A percentile compares a stretch with the other conserved stretches of the same genome.
These are phyloP conservation scores for Gossypium ekmanianum DNA, from an alignment of 345 rosid species.

Conservation along the genomic window DNA sequence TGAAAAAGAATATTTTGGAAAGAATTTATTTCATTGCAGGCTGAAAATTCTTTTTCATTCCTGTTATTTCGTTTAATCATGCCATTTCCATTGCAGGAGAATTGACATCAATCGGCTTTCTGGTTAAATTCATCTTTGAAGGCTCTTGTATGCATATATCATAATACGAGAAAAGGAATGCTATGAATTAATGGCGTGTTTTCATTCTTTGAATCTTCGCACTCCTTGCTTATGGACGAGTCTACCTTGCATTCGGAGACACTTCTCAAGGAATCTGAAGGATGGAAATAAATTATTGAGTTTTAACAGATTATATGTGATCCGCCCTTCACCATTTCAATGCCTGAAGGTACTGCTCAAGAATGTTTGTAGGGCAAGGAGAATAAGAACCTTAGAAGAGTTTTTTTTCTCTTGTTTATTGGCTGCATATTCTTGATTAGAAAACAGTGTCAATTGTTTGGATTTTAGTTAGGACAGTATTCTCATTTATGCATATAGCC, in stretches of 20 bases:
- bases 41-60: not conserved
- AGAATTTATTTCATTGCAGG: not conserved
- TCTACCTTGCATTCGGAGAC: constrained; percentile 19
- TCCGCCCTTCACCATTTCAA: not conserved
- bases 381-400: constrained; percentile 1
- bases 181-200: constrained; percentile 23
- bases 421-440: not conserved
- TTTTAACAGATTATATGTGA: constrained; percentile 1
- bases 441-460: not conserved
- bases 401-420: not conserved
- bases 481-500: not conserved
- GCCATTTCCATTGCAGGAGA: not conserved
- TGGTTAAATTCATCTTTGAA: not conserved
- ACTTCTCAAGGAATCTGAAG: constrained; percentile 17
- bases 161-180: not conserved
- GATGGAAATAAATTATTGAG: constrained; percentile 1
- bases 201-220: constrained; percentile 21
- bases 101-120: not conserved
- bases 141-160: not conserved
- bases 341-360: constrained; percentile 19
- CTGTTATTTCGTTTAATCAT: not conserved
- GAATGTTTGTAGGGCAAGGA: not conserved
- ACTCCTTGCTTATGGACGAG: constrained; percentile 19
- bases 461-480: not conserved
- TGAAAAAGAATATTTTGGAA: not conserved